Evolutionary conservation across 1,284 basidiomycete genomes (phyloP).

Genomic region (Ustilago tritici): DNA sequence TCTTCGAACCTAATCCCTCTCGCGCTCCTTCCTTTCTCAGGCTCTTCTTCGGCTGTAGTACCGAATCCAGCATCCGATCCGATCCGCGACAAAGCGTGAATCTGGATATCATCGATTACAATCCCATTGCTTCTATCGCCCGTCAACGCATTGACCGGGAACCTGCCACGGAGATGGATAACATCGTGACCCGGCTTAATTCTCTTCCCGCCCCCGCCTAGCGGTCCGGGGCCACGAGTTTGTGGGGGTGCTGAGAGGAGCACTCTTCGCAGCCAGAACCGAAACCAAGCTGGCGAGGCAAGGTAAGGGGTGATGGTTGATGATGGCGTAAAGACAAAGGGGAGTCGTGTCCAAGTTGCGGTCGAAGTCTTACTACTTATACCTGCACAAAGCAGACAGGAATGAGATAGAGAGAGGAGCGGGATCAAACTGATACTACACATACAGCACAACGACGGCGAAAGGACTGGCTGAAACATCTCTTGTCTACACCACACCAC

Average conservation of each 20-base stretch:
- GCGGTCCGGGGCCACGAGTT: constrained; percentile 48
- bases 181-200: constrained; percentile 29
- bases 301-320: neutral
- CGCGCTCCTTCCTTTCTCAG: neutral
- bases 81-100: constrained; percentile 20
- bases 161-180: constrained; percentile 28
- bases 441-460: neutral
- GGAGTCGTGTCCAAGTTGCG: too few species aligned
- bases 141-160: constrained; percentile 35
- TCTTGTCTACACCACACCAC: neutral
- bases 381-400: neutral
- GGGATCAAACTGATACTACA: neutral
- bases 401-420: neutral
- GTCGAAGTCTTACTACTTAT: neutral
- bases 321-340: neutral
- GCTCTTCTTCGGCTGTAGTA: neutral
- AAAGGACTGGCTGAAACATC: neutral
- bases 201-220: constrained; percentile 48
- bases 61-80: constrained; percentile 5
- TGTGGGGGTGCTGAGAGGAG: constrained; percentile 25
- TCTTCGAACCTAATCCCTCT: constrained; percentile 16
- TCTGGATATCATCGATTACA: constrained; percentile 28
- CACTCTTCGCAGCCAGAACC: neutral
- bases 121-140: constrained; percentile 21
- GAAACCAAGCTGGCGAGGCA: neutral